phyloP scores from a whole-genome alignment of 2,329 filamentous ascomycete genomes.

The Magnaporthiopsis rhizophila region DNA sequence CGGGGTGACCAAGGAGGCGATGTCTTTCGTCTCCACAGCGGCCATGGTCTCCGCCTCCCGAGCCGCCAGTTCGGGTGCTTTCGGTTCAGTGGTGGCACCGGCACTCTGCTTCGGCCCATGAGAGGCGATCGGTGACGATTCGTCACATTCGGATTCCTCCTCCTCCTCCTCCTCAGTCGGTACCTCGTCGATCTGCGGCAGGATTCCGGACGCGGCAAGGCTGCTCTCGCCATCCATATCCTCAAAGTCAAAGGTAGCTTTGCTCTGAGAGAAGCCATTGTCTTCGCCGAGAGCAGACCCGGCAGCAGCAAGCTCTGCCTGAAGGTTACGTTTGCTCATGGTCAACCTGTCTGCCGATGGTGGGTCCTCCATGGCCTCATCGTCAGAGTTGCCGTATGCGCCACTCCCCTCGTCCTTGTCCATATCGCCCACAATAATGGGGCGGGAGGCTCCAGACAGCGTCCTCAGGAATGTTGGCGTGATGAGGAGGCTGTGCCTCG shows the following conservation, averaged over 20 bases:
- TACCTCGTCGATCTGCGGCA: not conserved
- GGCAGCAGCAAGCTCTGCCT: not conserved
- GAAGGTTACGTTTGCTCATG: not conserved
- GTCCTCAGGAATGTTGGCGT: constrained; percentile 16
- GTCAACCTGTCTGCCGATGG: not conserved
- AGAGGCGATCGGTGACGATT: not conserved
- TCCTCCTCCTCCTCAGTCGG: not conserved
- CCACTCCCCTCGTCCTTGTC: not conserved
- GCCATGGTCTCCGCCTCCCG: not conserved
- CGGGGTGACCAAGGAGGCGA: no score
- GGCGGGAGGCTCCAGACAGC: not conserved
- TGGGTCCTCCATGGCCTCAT: not conserved
- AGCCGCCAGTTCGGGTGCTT: not conserved
- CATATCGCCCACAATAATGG: not conserved
- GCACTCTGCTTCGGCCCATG: not conserved
- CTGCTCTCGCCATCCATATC: not conserved
- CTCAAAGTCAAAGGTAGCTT: constrained; percentile 3
- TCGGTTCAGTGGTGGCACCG: not conserved
- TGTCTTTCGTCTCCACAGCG: not conserved
- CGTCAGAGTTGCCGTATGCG: not conserved
- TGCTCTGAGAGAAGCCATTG: constrained; percentile 2
- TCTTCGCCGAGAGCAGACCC: not conserved
- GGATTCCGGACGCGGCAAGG: not conserved
- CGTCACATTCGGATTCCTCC: not conserved
- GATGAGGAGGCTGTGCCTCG: constrained; percentile 20